Evolutionary conservation across 805 yeast genomes (phyloP).

Genomic region (Pichia paraexigua): DNA sequence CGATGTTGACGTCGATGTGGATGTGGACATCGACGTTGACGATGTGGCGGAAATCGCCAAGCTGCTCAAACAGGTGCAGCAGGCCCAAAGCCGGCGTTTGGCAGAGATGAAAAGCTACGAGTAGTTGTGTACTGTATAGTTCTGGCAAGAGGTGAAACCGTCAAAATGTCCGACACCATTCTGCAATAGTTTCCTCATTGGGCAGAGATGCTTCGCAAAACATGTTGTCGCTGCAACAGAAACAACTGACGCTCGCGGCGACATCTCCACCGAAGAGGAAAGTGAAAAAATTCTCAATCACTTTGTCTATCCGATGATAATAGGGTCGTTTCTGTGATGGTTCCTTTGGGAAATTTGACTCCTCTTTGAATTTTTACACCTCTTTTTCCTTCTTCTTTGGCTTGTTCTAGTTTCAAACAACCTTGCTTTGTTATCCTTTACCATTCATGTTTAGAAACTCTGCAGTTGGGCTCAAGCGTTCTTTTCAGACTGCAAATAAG

Average conservation of each 20-base stretch:
- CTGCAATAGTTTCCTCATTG: not conserved
- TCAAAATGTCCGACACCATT: no score
- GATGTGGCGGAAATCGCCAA: conserved; percentile 14
- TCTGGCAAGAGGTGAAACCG: no score
- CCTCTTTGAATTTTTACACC: not conserved
- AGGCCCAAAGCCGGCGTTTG: conserved; percentile 4
- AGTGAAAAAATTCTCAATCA: no score
- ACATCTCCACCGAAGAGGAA: not conserved
- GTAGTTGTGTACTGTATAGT: not conserved
- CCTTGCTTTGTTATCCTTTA: not conserved
- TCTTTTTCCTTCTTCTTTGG: not conserved
- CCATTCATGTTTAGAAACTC: not conserved
- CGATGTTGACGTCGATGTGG: not conserved
- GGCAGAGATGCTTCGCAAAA: not conserved
- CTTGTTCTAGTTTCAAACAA: not conserved
- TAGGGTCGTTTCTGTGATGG: not conserved
- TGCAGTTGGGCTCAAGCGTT: not conserved
- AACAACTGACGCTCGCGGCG: not conserved
- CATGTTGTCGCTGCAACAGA: not conserved
- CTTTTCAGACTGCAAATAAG: not conserved
- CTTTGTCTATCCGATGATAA: no score
- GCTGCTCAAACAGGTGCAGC: conserved; percentile 12
- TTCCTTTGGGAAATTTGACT: not conserved
- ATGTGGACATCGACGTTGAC: conserved; percentile 6
- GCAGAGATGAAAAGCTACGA: not conserved